Evolutionary conservation across 75 land plant genomes (phyloP).

Genomic region (Cryptomeria japonica): DNA sequence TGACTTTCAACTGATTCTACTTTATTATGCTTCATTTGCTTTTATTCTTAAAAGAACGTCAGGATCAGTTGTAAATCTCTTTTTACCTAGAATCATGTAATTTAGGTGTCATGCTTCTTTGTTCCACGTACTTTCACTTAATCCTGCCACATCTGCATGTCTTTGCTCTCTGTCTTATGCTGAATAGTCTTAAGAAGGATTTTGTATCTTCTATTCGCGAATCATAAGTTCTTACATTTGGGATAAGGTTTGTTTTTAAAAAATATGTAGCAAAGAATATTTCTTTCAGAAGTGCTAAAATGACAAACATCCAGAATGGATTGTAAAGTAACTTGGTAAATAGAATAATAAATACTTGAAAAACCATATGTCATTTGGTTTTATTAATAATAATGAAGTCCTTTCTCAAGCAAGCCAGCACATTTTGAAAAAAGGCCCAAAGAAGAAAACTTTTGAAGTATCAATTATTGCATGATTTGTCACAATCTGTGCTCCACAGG

Average conservation of each 20-base stretch:
- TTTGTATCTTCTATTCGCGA: not conserved
- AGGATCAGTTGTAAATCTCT: not conserved
- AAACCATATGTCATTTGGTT: not conserved
- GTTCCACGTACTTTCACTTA: not conserved
- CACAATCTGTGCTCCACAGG: too few relatives aligned
- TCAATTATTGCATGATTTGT: not conserved
- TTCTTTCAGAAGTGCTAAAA: not conserved
- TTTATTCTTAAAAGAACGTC: not conserved
- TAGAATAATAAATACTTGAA: not conserved
- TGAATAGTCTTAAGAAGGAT: not conserved
- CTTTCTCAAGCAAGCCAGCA: not conserved
- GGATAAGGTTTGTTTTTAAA: not conserved
- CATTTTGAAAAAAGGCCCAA: not conserved
- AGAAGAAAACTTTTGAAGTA: not conserved
- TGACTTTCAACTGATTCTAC: not conserved
- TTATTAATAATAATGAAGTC: not conserved
- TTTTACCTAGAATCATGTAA: not conserved
- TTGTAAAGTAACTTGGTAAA: not conserved
- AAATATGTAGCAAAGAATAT: not conserved
- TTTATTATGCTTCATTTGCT: not conserved
- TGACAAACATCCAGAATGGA: not conserved
- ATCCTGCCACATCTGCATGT: not conserved
- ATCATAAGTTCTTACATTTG: not conserved
- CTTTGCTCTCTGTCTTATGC: not conserved
- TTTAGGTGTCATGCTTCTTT: not conserved